Percentiles rank a stretch among this genome's conserved stretches.
These are phyloP conservation scores for Colletotrichum sp. DNA, from an alignment of 2,329 filamentous ascomycete species.

Conservation along the genomic window DNA sequence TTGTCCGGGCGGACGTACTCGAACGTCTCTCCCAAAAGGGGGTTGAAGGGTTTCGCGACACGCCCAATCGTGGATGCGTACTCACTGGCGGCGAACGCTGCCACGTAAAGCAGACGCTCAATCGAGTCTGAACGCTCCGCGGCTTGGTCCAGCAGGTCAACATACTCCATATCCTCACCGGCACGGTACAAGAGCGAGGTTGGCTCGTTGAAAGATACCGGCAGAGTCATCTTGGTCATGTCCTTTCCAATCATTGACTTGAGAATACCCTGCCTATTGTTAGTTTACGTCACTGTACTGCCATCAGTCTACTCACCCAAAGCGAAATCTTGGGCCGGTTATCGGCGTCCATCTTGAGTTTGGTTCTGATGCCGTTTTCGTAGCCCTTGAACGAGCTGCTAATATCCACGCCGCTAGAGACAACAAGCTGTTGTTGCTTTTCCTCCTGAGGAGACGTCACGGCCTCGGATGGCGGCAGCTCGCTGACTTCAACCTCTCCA, in stretches of 20 bases:
- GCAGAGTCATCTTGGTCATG: conserved; percentile 99
- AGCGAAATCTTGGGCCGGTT: conserved; percentile 92
- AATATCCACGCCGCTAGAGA: conserved; percentile 65
- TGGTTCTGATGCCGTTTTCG: conserved; percentile 82
- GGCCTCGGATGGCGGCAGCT: conserved; percentile 55
- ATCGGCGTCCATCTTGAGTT: conserved; percentile 88
- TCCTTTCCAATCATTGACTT: conserved; percentile 99
- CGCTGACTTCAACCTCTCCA: conserved; percentile 83
- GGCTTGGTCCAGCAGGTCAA: conserved; percentile 87
- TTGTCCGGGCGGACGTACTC: conserved; percentile 97
- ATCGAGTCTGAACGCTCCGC: conserved; percentile 85
- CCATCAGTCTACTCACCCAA: conserved; percentile 71
- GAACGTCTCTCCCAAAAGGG: conserved; percentile 93
- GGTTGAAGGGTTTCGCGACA: conserved; percentile 98
- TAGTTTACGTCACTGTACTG: conserved; percentile 20
- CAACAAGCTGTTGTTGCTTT: conserved; percentile 49
- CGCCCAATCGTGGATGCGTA: conserved; percentile 97
- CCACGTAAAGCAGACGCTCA: conserved; percentile 92
- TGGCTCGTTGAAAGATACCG: conserved; percentile 98
- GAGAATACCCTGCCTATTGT: conserved; percentile 74
- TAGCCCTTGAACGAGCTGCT: conserved; percentile 85
- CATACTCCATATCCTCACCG: conserved; percentile 98
- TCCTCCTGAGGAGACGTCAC: conserved; percentile 38
- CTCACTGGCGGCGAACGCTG: conserved; percentile 93
- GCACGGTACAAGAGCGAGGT: conserved; percentile 95